These are phyloP conservation scores for Tieghemostelium lacteum DNA, from an alignment of 78 protist species.

Conservation along the genomic window DNA sequence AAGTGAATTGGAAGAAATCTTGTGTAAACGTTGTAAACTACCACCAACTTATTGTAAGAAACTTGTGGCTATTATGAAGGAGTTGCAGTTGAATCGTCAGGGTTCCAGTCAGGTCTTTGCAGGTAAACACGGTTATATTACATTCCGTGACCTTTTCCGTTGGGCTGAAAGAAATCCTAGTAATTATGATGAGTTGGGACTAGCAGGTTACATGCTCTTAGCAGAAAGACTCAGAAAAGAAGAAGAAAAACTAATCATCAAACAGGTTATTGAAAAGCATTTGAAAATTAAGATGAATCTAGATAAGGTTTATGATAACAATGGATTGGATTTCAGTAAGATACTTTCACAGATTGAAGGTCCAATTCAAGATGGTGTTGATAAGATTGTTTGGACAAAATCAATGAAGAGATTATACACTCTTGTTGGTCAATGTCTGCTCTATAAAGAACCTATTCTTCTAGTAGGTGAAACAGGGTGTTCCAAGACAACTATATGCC, in stretches of 20 bases:
- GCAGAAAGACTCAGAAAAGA: constrained; percentile 95
- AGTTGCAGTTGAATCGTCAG: constrained; percentile 83
- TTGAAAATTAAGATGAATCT: constrained; percentile 81
- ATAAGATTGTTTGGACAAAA: constrained; percentile 93
- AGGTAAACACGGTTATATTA: constrained; percentile 97
- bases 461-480: constrained; percentile 99
- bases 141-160: constrained; percentile 99
- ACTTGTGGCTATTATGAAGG: constrained; percentile 91
- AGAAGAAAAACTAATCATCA: constrained; percentile 90
- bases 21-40: constrained; percentile 89
- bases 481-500: constrained; percentile 98
- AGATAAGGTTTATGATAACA: constrained; percentile 42
- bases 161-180: constrained; percentile 95
- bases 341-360: too few species aligned
- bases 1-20: constrained; percentile 92
- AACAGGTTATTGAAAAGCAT: constrained; percentile 78
- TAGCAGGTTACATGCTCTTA: constrained; percentile 94
- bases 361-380: constrained; percentile 43
- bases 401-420: constrained; percentile 87
- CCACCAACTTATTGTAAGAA: constrained; percentile 86
- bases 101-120: constrained; percentile 86
- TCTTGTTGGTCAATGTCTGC: constrained; percentile 89
- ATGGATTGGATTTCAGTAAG: not conserved
- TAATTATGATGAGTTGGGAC: constrained; percentile 89
- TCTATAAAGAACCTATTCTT: constrained; percentile 95